Evolutionary conservation across 2,329 filamentous ascomycete genomes (phyloP), one percentile per base, ranked within the genome.

Genomic region (Sarocladium brachiariae): DNA sequence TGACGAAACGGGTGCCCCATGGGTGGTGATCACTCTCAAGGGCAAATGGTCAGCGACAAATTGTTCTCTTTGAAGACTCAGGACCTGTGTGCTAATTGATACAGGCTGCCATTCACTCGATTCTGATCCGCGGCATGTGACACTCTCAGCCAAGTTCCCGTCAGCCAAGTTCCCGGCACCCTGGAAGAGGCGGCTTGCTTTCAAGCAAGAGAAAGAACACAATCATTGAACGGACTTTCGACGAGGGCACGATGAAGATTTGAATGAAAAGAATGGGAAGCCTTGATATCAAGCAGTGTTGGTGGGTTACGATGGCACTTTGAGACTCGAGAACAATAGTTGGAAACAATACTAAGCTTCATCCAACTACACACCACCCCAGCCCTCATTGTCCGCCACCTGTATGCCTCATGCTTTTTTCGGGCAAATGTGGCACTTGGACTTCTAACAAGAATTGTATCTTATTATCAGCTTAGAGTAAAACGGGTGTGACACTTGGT

Each of bases 21-120:
- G 89, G 89, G 89, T 86, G 3, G 83, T 90, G 58, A 95, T 96
- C 58, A 91, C 87, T 2, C 62, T 91, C 60, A 80, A 84, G 59
- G 88, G 89, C 24, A 93, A 93, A 73, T 93, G 89, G 88, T 90
- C 66, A 67, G 81, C 27, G 66, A 31, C 24, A 35, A 46, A 27
- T 31, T 10, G 23, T 24, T 11, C 31, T 33, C 16, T 21, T 27
- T 10, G 13, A n/a, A 4, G 11, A 4, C n/a, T 19, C 25, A 3
- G 4, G 13, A 33, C 25, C 8, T 14, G 8, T 35, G 33, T 3
- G 34, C 18, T 51, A 21, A 54, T 19, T 2, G 21, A n/a, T 37
- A 7, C 35, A 66, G 63, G 63, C 58, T 66, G 38, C 63, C 63
- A 5, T 66, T 66, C 48, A 60, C 60, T 38, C 63, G 63, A 14